Conservation (phyloP, 352 stramenopile genomes). For the Globisporangium perplexum region DNA sequence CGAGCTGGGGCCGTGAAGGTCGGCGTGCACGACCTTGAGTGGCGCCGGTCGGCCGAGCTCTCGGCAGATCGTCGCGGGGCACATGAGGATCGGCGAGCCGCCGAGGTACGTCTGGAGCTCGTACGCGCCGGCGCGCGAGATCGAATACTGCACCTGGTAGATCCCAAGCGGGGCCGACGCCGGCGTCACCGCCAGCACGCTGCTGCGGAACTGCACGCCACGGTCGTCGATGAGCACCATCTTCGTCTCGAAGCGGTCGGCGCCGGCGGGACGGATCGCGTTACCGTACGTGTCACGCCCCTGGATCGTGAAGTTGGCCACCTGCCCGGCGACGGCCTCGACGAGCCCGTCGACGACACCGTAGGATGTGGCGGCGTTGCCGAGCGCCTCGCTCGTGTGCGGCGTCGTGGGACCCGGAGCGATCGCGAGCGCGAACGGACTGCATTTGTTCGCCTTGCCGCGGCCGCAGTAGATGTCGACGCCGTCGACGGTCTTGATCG, state of each 20-base stretch:
- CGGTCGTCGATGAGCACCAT: conserved; percentile 62
- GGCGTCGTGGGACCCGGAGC: conserved; percentile 83
- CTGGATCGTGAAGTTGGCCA: conserved; percentile 94
- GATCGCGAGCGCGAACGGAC: conserved; percentile 89
- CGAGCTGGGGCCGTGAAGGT: conserved; percentile 83
- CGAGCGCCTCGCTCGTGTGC: conserved; percentile 88
- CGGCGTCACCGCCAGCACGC: conserved; percentile 33
- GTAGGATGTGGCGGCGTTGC: conserved; percentile 39
- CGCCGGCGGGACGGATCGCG: conserved; percentile 24
- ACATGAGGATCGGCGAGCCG: conserved; percentile 88
- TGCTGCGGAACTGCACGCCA: conserved; percentile 82
- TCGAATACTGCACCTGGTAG: conserved; percentile 93
- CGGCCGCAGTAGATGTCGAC: conserved; percentile 95
- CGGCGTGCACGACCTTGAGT: conserved; percentile 87
- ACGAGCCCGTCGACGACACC: conserved; percentile 82
- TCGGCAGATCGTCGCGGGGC: conserved; percentile 55
- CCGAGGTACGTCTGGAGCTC: conserved; percentile 75
- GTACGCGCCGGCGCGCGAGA: conserved; percentile 88
- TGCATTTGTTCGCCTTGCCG: conserved; percentile 91
- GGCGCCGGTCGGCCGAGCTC: conserved; percentile 41
- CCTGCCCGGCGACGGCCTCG: conserved; percentile 89
- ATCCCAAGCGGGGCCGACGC: conserved; percentile 44
- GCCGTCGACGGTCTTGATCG: conserved; percentile 87
- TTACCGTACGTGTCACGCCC: conserved; percentile 95
- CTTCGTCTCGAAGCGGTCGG: conserved; percentile 81